Evolutionary conservation across 345 rosid species (phyloP).

Genomic region (Eucalyptus regnans): DNA sequence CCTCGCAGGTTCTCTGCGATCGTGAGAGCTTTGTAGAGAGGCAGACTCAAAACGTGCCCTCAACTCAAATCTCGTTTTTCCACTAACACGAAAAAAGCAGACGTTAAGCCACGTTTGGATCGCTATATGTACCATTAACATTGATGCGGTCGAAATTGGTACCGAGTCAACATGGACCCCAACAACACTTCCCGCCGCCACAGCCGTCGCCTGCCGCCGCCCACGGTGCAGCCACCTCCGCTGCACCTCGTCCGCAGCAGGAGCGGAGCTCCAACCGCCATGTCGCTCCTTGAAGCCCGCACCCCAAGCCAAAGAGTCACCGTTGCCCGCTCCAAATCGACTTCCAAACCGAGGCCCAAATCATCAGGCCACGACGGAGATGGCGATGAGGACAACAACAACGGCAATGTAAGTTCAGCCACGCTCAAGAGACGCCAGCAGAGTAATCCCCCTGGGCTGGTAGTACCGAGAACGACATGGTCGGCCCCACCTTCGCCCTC

Average conservation of each 20-base stretch:
- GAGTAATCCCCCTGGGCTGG: neutral
- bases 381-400: neutral
- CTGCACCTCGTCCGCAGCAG: constrained; percentile 25
- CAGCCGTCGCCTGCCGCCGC: neutral
- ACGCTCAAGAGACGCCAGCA: constrained; percentile 16
- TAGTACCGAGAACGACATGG: constrained; percentile 6
- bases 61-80: neutral
- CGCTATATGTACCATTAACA: neutral
- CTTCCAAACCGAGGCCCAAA: constrained; percentile 11
- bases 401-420: neutral
- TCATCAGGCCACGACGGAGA: neutral
- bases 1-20: neutral
- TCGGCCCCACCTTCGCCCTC: constrained; percentile 32
- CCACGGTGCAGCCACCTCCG: neutral
- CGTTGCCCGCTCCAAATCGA: constrained; percentile 21
- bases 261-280: constrained; percentile 14
- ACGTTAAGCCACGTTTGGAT: neutral
- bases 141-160: neutral
- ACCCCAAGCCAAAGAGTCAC: constrained; percentile 4
- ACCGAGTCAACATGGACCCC: neutral
- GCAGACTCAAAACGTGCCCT: neutral
- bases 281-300: neutral
- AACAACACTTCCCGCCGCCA: neutral
- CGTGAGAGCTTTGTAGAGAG: neutral
- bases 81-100: neutral